Evolutionary conservation across 495 filamentous ascomycete genomes (phyloP).

Genomic region (Cairneyella variabilis): DNA sequence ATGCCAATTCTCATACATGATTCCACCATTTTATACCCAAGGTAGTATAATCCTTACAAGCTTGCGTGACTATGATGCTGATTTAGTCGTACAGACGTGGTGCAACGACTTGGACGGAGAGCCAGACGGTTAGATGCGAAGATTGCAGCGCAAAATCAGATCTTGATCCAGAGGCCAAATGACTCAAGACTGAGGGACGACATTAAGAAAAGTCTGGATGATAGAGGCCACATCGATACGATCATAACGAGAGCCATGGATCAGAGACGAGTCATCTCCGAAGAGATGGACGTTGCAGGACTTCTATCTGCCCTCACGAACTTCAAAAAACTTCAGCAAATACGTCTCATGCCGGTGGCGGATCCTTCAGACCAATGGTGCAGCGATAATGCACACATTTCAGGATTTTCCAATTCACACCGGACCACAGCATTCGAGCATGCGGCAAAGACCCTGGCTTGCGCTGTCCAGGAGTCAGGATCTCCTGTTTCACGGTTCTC

Average conservation of each 20-base stretch:
- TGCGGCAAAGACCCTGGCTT: constrained; percentile 53
- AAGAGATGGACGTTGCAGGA: background rate
- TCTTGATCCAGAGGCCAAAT: too few species aligned
- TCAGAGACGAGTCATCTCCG: constrained; percentile 11
- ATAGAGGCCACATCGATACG: too few species aligned
- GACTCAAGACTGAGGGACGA: too few species aligned
- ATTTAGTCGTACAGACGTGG: too few species aligned
- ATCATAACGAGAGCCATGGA: constrained; percentile 14
- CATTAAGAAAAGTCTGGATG: too few species aligned
- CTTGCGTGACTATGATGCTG: background rate
- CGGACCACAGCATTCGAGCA: constrained; percentile 64
- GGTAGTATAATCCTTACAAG: constrained; percentile 20
- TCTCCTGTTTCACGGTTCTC: constrained; percentile 55
- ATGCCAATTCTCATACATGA: constrained; percentile 67
- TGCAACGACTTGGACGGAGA: too few species aligned
- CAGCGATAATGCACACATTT: background rate
- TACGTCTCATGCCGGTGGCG: constrained; percentile 61
- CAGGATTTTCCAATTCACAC: constrained; percentile 17
- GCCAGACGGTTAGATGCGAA: background rate
- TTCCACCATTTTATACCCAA: constrained; percentile 63
- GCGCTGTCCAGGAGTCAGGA: constrained; percentile 50
- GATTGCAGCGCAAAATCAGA: too few species aligned
- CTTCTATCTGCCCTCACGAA: constrained; percentile 37
- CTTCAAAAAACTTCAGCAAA: constrained; percentile 58
- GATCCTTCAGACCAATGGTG: constrained; percentile 33